Evolutionary conservation across 768 basidiomycete genomes (phyloP), one percentile per base, ranked within the genome.

Genomic region (Suillus paluster): DNA sequence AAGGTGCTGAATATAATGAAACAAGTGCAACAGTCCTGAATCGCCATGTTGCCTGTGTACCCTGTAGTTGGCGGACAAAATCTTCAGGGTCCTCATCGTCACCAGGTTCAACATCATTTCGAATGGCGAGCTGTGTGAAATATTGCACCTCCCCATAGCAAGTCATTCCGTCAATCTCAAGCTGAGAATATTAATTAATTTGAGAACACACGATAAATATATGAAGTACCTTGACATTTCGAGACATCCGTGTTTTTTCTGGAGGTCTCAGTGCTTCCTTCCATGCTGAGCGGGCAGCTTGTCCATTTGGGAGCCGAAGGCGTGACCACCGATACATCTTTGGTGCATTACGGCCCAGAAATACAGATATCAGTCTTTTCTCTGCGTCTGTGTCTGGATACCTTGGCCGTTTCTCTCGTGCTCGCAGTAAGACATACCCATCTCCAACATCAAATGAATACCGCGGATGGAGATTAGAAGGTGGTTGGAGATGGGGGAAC

Each of bases 261-360:
- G 49, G 62, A 3, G 55, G 36, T 33, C 63, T 63, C 10, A 41
- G 10, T 10, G 12, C 17, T 56, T 80, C 79, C 42, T 71, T 73
- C 71, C 69, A 79, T 3, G 62, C 30, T 19, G 74, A 77, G 2
- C 72, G 66, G 11, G 70, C 76, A 59, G 76, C 67, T 63, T 80
- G 79, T 0, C 76, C 76, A 70, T 77, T 80, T 21, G 77, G 75
- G 34, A 80, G 67, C 11, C 57, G 68, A 0, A 80, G 49, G 4
- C 77, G 68, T 14, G 77, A 75, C 79, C 79, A 79, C 33, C 66
- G 49, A 38, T 38, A 38, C 36, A 38, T 38, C 11, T 38, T 38
- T 11, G 36, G 36, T 38, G 36, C 36, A 38, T 38, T 38, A 11
- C 36, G 36, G 36, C 36, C 36, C 36, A 38, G 36, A 38, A 38